These are phyloP conservation scores for Jackrogersella multiformis DNA, from an alignment of 495 filamentous ascomycete species.

Conservation along the genomic window DNA sequence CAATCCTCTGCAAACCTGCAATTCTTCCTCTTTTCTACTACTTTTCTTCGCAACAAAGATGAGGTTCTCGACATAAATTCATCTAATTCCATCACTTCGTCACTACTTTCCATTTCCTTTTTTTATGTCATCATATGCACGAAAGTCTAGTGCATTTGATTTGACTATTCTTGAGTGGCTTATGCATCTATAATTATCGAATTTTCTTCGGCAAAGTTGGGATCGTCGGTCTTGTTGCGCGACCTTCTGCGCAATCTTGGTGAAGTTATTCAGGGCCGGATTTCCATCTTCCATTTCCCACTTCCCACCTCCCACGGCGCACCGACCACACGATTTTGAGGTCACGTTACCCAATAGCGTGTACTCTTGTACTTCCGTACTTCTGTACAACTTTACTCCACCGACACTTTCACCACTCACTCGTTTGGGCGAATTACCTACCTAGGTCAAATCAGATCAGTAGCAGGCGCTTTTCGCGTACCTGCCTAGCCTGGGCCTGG, in stretches of 20 bases:
- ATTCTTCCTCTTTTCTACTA: conserved; percentile 58
- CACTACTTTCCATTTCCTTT: conserved; percentile 41
- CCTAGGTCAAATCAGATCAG: neutral
- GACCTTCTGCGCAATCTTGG: conserved; percentile 34
- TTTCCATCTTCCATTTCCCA: conserved; percentile 39
- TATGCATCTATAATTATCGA: conserved; percentile 21
- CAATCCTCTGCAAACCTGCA: conserved; percentile 48
- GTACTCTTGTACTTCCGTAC: conserved; percentile 32
- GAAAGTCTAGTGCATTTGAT: conserved; percentile 46
- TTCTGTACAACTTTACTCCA: conserved; percentile 30
- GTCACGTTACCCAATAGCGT: conserved; percentile 50
- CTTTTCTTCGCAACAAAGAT: conserved; percentile 58
- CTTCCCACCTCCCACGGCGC: conserved; percentile 19
- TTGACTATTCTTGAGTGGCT: conserved; percentile 25
- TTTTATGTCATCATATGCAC: conserved; percentile 47
- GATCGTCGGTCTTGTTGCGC: conserved; percentile 23
- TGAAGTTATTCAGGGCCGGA: conserved; percentile 59
- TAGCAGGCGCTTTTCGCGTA: conserved; percentile 21
- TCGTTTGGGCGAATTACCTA: conserved; percentile 21
- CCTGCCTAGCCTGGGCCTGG: conserved; percentile 20
- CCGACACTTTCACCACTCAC: conserved; percentile 7
- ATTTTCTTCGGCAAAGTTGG: conserved; percentile 31
- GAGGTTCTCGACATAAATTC: conserved; percentile 60
- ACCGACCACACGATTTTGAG: conserved; percentile 49
- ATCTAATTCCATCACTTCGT: conserved; percentile 53